Base-by-base conservation (phyloP, 345 rosid genomes). In the Hypericum androsaemum region DNA sequence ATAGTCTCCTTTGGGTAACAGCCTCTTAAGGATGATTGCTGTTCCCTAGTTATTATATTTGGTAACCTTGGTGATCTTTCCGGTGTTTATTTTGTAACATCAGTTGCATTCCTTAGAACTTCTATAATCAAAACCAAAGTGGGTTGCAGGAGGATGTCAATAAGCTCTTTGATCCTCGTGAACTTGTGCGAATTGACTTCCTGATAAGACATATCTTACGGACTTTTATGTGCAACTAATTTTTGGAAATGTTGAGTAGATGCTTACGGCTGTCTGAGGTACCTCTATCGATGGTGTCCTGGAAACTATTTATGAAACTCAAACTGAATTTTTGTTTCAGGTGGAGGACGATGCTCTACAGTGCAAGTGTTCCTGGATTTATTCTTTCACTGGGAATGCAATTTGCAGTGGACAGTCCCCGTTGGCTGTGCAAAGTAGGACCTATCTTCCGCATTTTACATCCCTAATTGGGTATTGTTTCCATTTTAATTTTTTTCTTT, bases 371-470 rank as follows among this genome's bases (percentile, higher is more conserved):
- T 43, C 89, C 83, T 70, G 82, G 80, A 59, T 58, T 82, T 61
- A 41, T 75, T 59, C 68, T 86, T 50, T 61, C 77, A 8, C 12
- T 82, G 41, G 89, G 89, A 17, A 80, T 86, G 88, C 89, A 86
- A 56, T 82, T 80, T 70, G 69, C 95, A 16, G 95, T 75, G 17
- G 95, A 86, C 13, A 86, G 95, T 63, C 95, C 95, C 9, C 82
- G 88, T 55, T 86, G 90, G 95, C 76, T 86, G 32, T 86, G 80
- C 65, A 82, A 79, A 70, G 95, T 82, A 82, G 58, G 75, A 22
- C 10, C 35, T 10, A 10, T 40, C 15, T 37, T 54, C 62, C 37
- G 16, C 46, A 17, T 42, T 43, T 32, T 44, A 57, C 10, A 44
- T 46, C 22, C 50, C 50, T 22, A 17, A 43, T 56, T 61, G 46